Base-by-base conservation (phyloP, 2,329 filamentous ascomycete species). In the Claviceps digitariae region DNA sequence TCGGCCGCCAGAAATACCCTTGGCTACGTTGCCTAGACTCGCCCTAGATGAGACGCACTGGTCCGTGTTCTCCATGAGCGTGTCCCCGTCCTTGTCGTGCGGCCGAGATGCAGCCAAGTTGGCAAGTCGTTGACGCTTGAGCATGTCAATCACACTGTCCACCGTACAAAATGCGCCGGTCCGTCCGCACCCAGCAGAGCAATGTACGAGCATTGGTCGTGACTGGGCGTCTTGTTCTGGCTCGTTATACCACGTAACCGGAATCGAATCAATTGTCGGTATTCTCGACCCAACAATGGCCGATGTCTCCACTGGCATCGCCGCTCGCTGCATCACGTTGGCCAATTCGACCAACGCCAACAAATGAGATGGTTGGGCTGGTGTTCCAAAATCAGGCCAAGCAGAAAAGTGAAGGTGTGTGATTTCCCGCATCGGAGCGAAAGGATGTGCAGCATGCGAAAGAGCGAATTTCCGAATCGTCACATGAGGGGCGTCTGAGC, bases 331-430 rank as follows among this genome's bases (percentile, higher is more conserved):
- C 78, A 83, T 89, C 36, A 79, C 75, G 62, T 87, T 93, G 61
- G 86, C 87, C 51, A 95, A 79, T 67, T 96, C 90, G n/a, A 97
- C 87, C 17, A 98, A 72, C 2, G 85, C 87, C 17, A 98, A 76
- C 2, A 98, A 76, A 62, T 97, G 90, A 5, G 82, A 81, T 1
- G 93, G 90, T 62, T 94, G 86, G 0, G 93, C 90, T 0, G 91
- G 91, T 0, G 90, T 86, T 21, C 93, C 93, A 67, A 97, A 96
- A 64, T 98, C 93, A 0, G 93, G 93, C 93, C 93, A 98, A n/a
- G 86, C 84, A 0, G 89, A 83, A 66, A 96, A 97, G 64, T 97
- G 90, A 15, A 98, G 73, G 61, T 98, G 93, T 0, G 90, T 96
- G 57, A 98, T 85, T 67, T 97, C 90, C 25, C 91, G 86, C 59